A percentile compares a stretch with the other conserved stretches of the same genome.
phyloP scores from a whole-genome alignment of 306 rosid genomes.

The Hippophae rhamnoides region DNA sequence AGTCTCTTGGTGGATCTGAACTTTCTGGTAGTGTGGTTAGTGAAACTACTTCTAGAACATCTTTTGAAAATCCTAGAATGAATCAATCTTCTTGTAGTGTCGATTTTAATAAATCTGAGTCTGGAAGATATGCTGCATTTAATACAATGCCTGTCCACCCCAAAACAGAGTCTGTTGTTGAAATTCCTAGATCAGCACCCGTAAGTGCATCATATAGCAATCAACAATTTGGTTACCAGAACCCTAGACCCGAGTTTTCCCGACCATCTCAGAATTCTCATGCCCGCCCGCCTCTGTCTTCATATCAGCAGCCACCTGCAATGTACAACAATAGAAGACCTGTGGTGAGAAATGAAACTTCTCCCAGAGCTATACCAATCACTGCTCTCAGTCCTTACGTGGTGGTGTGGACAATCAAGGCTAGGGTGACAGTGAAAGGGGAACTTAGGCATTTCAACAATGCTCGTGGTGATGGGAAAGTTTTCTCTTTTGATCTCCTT shows the following conservation, averaged over 20 bases:
- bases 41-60: constrained; percentile 24
- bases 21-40: constrained; percentile 25
- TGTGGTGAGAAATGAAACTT: constrained; percentile 59
- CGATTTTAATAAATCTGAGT: constrained; percentile 26
- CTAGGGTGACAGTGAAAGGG: constrained; percentile 77
- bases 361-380: constrained; percentile 69
- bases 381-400: constrained; percentile 69
- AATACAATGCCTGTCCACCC: constrained; percentile 23
- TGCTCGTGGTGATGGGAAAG: constrained; percentile 85
- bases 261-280: constrained; percentile 36
- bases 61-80: constrained; percentile 31
- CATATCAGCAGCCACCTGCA: constrained; percentile 58
- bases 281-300: constrained; percentile 39
- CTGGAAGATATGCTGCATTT: constrained; percentile 33
- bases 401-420: constrained; percentile 77
- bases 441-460: constrained; percentile 61
- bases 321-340: constrained; percentile 62
- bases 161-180: constrained; percentile 23
- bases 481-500: constrained; percentile 83
- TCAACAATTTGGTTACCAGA: constrained; percentile 40
- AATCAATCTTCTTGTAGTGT: constrained; percentile 30
- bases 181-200: constrained; percentile 28
- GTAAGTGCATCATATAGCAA: constrained; percentile 38
- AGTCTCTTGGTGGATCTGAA: constrained; percentile 22
- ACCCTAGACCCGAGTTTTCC: constrained; percentile 34